These are phyloP conservation scores for Didymella glomerata DNA, from an alignment of 2,329 filamentous ascomycete species.

Conservation along the genomic window DNA sequence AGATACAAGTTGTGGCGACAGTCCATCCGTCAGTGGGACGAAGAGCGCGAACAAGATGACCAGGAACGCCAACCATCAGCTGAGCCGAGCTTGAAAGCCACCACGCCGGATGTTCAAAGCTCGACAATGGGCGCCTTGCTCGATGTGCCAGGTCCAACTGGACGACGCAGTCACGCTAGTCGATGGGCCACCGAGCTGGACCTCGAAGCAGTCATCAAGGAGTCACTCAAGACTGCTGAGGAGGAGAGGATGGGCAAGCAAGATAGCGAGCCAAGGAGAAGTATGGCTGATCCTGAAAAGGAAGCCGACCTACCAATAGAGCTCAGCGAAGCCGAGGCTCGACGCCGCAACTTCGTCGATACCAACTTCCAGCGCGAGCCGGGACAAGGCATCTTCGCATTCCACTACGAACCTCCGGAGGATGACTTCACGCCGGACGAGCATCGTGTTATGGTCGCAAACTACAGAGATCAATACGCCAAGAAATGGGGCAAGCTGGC, in stretches of 20 bases:
- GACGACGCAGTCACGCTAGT: slow-evolving; percentile 43
- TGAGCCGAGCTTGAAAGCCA: slow-evolving; percentile 47
- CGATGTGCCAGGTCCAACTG: slow-evolving; percentile 40
- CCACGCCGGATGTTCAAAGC: slow-evolving; percentile 58
- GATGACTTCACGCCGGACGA: slow-evolving; percentile 80
- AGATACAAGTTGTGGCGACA: slow-evolving; percentile 54
- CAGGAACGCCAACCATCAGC: slow-evolving; percentile 48
- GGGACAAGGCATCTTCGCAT: slow-evolving; percentile 72
- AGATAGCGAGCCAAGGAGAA: slow-evolving; percentile 65
- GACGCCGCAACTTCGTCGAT: slow-evolving; percentile 69
- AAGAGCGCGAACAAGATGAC: slow-evolving; percentile 51
- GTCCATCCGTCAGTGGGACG: slow-evolving; percentile 53
- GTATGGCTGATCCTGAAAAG: slow-evolving; percentile 77
- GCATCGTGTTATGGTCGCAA: slow-evolving; percentile 73
- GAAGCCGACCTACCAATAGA: slow-evolving; percentile 78
- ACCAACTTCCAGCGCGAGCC: slow-evolving; percentile 70
- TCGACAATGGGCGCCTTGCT: slow-evolving; percentile 40
- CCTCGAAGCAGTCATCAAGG: slow-evolving; percentile 74
- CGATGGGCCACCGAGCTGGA: slow-evolving; percentile 70
- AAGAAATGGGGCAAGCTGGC: slow-evolving; percentile 87
- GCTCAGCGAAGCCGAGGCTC: slow-evolving; percentile 68
- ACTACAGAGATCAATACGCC: slow-evolving; percentile 73
- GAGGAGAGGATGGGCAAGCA: slow-evolving; percentile 75
- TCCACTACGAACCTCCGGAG: slow-evolving; percentile 75
- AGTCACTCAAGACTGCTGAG: slow-evolving; percentile 72